Evolutionary conservation across 208 protist species (phyloP).

Genomic region (Leishmania major): DNA sequence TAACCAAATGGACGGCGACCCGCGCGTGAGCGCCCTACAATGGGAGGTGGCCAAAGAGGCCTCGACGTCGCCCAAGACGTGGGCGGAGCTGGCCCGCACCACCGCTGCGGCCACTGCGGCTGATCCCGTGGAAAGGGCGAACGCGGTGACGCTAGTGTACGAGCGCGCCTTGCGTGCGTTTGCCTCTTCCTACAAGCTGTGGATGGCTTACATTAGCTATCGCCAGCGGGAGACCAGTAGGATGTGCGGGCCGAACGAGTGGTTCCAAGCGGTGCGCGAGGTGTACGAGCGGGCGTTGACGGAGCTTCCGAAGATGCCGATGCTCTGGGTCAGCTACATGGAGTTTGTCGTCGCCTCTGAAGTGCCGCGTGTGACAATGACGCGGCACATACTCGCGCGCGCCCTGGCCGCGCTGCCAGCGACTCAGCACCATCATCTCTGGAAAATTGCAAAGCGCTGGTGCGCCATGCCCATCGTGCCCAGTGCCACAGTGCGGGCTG

Average conservation of each 20-base stretch:
- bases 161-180: slow-evolving; percentile 75
- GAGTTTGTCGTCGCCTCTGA: slow-evolving; percentile 59
- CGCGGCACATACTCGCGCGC: slow-evolving; percentile 56
- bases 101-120: slow-evolving; percentile 19
- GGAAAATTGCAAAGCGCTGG: slow-evolving; percentile 64
- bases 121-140: slow-evolving; percentile 43
- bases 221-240: slow-evolving; percentile 47
- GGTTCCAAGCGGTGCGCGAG: slow-evolving; percentile 67
- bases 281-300: slow-evolving; percentile 76
- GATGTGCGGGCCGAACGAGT: slow-evolving; percentile 60
- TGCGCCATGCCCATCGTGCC: slow-evolving; percentile 47
- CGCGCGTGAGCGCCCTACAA: slow-evolving; percentile 57
- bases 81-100: slow-evolving; percentile 57
- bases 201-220: slow-evolving; percentile 70
- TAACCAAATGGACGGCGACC: slow-evolving; percentile 26
- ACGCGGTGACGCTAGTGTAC: slow-evolving; percentile 70
- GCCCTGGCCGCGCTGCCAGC: slow-evolving; percentile 59
- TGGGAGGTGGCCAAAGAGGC: slow-evolving; percentile 63
- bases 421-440: slow-evolving; percentile 82
- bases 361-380: slow-evolving; percentile 62
- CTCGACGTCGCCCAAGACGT: slow-evolving; percentile 50
- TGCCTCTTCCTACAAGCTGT: slow-evolving; percentile 85
- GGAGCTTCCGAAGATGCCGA: slow-evolving; percentile 73
- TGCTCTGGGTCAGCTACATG: slow-evolving; percentile 74
- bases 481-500: slow-evolving; percentile 39